Percentiles rank a stretch among this genome's conserved stretches.
These are phyloP conservation scores for Kazachstania bromeliacearum DNA, from an alignment of 805 yeast genomes.

Conservation along the genomic window DNA sequence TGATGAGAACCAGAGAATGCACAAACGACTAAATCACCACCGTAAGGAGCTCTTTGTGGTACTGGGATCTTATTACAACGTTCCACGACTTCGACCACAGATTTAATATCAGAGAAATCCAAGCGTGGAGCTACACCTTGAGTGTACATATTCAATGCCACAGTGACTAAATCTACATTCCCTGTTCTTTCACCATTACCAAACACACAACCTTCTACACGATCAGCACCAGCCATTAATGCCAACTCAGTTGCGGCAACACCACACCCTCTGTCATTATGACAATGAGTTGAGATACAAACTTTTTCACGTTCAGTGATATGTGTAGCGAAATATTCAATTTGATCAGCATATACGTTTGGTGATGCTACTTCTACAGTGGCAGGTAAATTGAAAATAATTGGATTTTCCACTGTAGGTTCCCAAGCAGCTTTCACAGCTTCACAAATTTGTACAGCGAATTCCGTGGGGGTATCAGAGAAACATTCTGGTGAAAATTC, in stretches of 20 bases:
- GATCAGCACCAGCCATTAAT: constrained; percentile 76
- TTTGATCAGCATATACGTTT: constrained; percentile 75
- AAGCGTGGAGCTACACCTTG: constrained; percentile 66
- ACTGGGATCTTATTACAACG: constrained; percentile 75
- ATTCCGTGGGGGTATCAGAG: constrained; percentile 59
- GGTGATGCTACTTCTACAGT: constrained; percentile 79
- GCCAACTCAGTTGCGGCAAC: constrained; percentile 86
- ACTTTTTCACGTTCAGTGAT: constrained; percentile 60
- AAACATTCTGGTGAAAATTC: constrained; percentile 80
- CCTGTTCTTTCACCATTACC: constrained; percentile 89
- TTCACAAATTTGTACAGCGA: constrained; percentile 56
- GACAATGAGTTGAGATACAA: constrained; percentile 71
- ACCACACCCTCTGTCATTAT: constrained; percentile 80
- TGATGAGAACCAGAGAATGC: constrained; percentile 84
- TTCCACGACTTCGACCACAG: constrained; percentile 64
- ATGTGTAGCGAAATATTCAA: constrained; percentile 58
- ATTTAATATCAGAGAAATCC: constrained; percentile 59
- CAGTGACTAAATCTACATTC: constrained; percentile 71
- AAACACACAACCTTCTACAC: constrained; percentile 78
- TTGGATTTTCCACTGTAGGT: constrained; percentile 55
- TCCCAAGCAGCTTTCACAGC: constrained; percentile 70
- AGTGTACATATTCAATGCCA: constrained; percentile 68
- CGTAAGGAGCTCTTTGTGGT: constrained; percentile 71
- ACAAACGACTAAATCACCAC: constrained; percentile 74
- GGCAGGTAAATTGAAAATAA: constrained; percentile 75